phyloP scores from a whole-genome alignment of 1,284 basidiomycete genomes.

The Sporisorium sorghi region DNA sequence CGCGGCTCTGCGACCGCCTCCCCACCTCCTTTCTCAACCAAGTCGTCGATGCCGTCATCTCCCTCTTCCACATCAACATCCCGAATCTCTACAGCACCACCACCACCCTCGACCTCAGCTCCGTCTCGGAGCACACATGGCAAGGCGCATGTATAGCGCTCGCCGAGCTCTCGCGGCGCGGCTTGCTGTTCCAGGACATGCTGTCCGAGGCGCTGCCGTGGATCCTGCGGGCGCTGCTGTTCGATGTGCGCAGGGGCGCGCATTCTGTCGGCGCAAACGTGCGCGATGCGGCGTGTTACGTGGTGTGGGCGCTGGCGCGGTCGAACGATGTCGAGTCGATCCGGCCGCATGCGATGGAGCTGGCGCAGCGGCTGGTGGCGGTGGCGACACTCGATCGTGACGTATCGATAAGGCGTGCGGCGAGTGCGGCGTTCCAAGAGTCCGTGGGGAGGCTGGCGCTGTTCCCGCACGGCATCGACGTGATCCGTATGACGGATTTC shows the following conservation, averaged over 20 bases:
- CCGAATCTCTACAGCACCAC: constrained; percentile 76
- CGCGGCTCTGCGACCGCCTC: constrained; percentile 84
- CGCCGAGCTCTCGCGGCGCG: constrained; percentile 89
- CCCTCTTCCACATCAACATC: constrained; percentile 75
- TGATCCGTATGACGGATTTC: constrained; percentile 91
- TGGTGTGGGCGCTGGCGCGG: constrained; percentile 91
- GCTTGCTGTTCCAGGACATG: constrained; percentile 71
- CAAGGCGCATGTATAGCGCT: constrained; percentile 93
- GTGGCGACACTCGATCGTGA: constrained; percentile 92
- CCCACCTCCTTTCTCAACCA: constrained; percentile 81
- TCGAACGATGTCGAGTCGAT: constrained; percentile 73
- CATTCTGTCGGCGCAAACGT: constrained; percentile 95
- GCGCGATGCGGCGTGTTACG: constrained; percentile 92
- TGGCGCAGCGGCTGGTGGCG: constrained; percentile 78
- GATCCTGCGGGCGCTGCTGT: constrained; percentile 77
- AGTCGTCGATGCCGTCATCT: constrained; percentile 82
- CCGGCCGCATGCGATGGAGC: constrained; percentile 74
- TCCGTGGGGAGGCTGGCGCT: constrained; percentile 86
- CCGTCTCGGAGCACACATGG: constrained; percentile 81
- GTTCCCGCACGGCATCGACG: constrained; percentile 93
- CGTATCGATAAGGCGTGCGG: constrained; percentile 92
- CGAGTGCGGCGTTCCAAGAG: constrained; percentile 97
- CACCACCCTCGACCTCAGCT: constrained; percentile 76
- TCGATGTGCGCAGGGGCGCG: constrained; percentile 89
- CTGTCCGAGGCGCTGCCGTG: constrained; percentile 55